Evolutionary conservation across 1,139 yeast species (phyloP).

Genomic region (Kodamaea suecica): DNA sequence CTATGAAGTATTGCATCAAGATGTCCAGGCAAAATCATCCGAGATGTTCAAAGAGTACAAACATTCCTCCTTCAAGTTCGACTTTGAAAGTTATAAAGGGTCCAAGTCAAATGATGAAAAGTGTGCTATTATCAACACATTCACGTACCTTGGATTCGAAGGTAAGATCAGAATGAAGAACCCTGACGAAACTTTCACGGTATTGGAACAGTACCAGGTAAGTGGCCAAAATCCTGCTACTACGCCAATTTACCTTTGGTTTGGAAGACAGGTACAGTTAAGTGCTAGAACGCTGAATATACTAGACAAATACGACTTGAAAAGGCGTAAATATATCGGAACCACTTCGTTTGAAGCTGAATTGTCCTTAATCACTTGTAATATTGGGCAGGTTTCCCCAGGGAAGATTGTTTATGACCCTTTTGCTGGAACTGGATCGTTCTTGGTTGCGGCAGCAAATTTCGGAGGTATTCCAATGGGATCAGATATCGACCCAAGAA

Average conservation of each 20-base stretch:
- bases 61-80: constrained; percentile 69
- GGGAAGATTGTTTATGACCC: constrained; percentile 85
- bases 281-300: constrained; percentile 62
- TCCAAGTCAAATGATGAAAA: constrained; percentile 54
- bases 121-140: constrained; percentile 65
- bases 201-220: constrained; percentile 69
- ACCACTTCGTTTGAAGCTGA: constrained; percentile 97
- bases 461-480: constrained; percentile 83
- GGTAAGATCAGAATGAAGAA: constrained; percentile 79
- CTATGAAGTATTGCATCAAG: constrained; percentile 55
- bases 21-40: constrained; percentile 36
- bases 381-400: constrained; percentile 69
- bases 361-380: constrained; percentile 76
- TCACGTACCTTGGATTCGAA: constrained; percentile 63
- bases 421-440: constrained; percentile 95
- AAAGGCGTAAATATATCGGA: constrained; percentile 83
- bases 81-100: constrained; percentile 65
- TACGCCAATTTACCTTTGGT: constrained; percentile 58
- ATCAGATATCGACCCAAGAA: constrained; percentile 87
- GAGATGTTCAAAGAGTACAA: constrained; percentile 33
- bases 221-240: constrained; percentile 51
- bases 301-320: constrained; percentile 76
- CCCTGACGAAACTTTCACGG: constrained; percentile 69
- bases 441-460: constrained; percentile 82
- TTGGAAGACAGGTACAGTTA: constrained; percentile 68